Evolutionary conservation across 768 basidiomycete species (phyloP).

Genomic region (Pleurotus ostreatus): DNA sequence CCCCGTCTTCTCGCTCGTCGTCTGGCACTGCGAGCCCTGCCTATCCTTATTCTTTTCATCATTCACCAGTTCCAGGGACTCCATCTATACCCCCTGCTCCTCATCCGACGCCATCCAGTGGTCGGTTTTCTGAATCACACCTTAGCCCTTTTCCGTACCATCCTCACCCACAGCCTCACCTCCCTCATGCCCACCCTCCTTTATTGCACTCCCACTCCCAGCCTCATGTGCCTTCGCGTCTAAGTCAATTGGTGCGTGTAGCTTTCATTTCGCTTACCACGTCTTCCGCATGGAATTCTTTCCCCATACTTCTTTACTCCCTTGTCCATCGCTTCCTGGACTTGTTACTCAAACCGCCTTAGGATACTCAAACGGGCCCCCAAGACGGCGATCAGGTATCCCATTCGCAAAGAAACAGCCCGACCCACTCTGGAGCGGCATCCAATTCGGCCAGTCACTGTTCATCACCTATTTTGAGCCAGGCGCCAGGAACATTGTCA

Average conservation of each 20-base stretch:
- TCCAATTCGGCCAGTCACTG: conserved; percentile 5
- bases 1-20: conserved; percentile 33
- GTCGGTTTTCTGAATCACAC: conserved; percentile 22
- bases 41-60: conserved; percentile 28
- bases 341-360: too few species aligned
- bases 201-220: conserved; percentile 10
- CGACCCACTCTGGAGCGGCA: background rate
- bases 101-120: conserved; percentile 17
- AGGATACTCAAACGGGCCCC: too few species aligned
- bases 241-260: conserved; percentile 30
- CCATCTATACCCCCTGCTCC: conserved; percentile 20
- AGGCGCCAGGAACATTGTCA: background rate
- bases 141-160: conserved; percentile 17
- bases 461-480: background rate
- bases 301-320: background rate
- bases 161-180: conserved; percentile 4
- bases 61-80: conserved; percentile 11
- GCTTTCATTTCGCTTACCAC: conserved; percentile 1
- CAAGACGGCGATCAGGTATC: background rate
- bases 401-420: background rate
- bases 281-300: background rate
- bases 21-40: conserved; percentile 51
- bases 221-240: conserved; percentile 29
- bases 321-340: background rate
- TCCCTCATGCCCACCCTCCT: conserved; percentile 6